These are phyloP conservation scores for Cercospora zeae-maydis DNA, from an alignment of 2,329 filamentous ascomycete genomes.

Conservation along the genomic window DNA sequence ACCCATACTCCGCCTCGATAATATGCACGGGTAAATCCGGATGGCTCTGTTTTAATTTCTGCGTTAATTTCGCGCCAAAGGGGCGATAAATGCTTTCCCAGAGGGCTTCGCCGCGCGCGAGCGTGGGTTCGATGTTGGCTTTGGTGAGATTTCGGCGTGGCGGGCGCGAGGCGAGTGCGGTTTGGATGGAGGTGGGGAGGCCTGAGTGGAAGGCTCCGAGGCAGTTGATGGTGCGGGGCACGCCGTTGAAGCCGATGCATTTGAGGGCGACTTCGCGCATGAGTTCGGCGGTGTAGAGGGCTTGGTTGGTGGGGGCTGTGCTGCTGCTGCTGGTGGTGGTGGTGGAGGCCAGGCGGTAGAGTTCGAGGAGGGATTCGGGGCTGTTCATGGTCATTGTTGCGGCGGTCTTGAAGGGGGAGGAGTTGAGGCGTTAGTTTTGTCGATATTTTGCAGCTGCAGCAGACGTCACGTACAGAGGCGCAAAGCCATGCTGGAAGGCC, in stretches of 20 bases:
- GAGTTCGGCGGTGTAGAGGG: constrained; percentile 60
- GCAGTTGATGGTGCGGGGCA: constrained; percentile 79
- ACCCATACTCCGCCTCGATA: constrained; percentile 68
- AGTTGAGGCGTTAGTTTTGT: neutral
- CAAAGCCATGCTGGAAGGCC: constrained; percentile 64
- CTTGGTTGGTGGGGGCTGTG: constrained; percentile 30
- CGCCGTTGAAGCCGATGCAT: constrained; percentile 76
- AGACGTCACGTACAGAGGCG: constrained; percentile 52
- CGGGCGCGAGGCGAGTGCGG: constrained; percentile 43
- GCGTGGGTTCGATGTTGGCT: constrained; percentile 48
- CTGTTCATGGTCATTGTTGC: constrained; percentile 85
- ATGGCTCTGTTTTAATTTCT: constrained; percentile 69
- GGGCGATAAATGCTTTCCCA: constrained; percentile 77
- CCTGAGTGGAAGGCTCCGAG: constrained; percentile 66
- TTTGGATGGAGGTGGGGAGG: constrained; percentile 56
- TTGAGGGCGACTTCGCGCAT: constrained; percentile 74
- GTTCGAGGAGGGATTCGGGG: constrained; percentile 65
- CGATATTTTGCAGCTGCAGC: neutral
- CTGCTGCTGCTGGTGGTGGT: constrained; percentile 23
- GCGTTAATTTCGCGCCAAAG: constrained; percentile 66
- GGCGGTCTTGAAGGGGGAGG: constrained; percentile 62
- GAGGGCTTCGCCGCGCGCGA: constrained; percentile 59
- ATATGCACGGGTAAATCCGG: constrained; percentile 81
- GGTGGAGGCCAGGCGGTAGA: constrained; percentile 51
- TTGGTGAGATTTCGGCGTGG: constrained; percentile 41